phyloP scores from a whole-genome alignment of 768 basidiomycete genomes.

The Chalciporus sphaerocephalus region DNA sequence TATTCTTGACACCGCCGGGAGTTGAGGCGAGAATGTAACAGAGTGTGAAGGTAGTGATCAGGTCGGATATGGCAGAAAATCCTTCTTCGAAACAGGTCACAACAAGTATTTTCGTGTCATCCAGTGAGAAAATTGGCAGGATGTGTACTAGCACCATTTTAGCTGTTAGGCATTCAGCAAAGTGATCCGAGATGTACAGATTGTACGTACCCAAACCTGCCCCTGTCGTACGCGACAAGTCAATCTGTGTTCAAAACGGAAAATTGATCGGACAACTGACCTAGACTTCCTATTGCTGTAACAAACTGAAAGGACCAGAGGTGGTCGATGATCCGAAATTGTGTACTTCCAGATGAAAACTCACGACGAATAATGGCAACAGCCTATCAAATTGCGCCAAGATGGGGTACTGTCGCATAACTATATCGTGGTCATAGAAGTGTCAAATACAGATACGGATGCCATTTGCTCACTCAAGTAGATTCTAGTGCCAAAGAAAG shows the following conservation, averaged over 20 bases:
- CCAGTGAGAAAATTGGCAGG: background rate
- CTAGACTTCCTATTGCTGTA: conserved; percentile 4
- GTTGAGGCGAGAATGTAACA: conserved; percentile 13
- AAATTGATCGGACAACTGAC: background rate
- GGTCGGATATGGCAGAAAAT: conserved; percentile 6
- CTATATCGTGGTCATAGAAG: background rate
- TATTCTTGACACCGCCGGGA: conserved; percentile 2
- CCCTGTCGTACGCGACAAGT: background rate
- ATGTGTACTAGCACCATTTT: background rate
- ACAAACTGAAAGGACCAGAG: background rate
- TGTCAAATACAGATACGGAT: background rate
- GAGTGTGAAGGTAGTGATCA: conserved; percentile 6
- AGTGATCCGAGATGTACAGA: background rate
- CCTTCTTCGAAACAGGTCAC: conserved; percentile 4
- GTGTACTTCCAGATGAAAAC: background rate
- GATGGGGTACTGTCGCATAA: conserved; percentile 7
- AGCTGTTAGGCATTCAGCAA: background rate
- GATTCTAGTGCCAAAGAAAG: conserved; percentile 8
- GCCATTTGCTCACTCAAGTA: conserved; percentile 4
- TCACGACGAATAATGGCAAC: conserved; percentile 4
- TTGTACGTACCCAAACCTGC: conserved; percentile 4
- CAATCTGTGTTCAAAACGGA: background rate
- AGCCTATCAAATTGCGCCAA: background rate
- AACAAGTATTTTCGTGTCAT: background rate
- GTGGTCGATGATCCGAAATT: background rate